phyloP scores from a whole-genome alignment of 805 yeast species.

The Saitoella complicata region DNA sequence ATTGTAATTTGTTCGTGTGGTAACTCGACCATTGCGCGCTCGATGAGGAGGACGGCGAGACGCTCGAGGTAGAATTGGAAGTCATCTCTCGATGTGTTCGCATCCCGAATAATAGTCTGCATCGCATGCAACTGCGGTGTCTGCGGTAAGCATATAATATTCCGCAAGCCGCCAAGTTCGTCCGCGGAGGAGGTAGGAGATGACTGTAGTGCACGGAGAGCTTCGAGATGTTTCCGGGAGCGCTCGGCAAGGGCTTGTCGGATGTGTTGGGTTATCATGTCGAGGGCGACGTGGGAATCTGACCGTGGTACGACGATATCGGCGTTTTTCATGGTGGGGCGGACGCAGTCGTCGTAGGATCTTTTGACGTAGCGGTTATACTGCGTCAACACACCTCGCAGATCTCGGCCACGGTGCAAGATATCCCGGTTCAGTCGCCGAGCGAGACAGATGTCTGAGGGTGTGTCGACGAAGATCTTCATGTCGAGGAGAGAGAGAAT shows the following conservation, averaged over 20 bases:
- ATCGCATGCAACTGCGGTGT: conserved; percentile 60
- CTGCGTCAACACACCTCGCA: conserved; percentile 66
- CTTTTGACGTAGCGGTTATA: conserved; percentile 92
- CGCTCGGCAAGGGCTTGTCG: conserved; percentile 51
- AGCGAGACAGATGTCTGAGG: conserved; percentile 79
- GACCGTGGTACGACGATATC: conserved; percentile 73
- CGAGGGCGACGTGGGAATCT: conserved; percentile 10
- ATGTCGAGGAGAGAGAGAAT: conserved; percentile 64
- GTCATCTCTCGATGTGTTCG: conserved; percentile 44
- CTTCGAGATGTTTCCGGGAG: conserved; percentile 49
- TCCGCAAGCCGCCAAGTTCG: conserved; percentile 27
- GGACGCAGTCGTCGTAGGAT: conserved; percentile 58
- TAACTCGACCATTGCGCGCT: conserved; percentile 17
- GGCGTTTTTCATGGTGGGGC: conserved; percentile 62
- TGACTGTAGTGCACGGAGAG: conserved; percentile 13
- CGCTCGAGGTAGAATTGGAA: conserved; percentile 79
- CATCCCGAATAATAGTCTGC: conserved; percentile 49
- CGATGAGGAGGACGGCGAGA: conserved; percentile 51
- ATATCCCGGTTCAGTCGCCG: conserved; percentile 79
- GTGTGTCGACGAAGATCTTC: conserved; percentile 78
- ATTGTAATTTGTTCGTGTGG: conserved; percentile 25
- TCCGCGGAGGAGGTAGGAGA: conserved; percentile 23
- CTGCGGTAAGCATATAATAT: conserved; percentile 3
- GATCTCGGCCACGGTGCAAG: conserved; percentile 68
- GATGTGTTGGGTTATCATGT: conserved; percentile 64